Conservation (phyloP, 2,329 filamentous ascomycete genomes). For the Clarireedia homoeocarpa region DNA sequence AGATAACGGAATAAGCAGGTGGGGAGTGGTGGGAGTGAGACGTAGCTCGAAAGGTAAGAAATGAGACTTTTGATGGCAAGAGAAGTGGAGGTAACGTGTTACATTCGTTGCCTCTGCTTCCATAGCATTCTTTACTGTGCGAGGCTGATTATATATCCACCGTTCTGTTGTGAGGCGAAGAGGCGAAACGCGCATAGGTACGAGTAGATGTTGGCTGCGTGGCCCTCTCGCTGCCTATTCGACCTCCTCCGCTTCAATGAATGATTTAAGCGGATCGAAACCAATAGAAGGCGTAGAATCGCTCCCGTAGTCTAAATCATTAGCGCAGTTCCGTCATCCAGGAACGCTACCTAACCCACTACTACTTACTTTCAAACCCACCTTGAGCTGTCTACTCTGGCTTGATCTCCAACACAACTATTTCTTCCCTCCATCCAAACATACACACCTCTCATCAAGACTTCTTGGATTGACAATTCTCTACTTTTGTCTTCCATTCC, state of each 20-base stretch:
- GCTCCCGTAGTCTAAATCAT: neutral
- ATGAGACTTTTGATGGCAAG: too few relatives aligned
- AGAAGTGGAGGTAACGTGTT: too few relatives aligned
- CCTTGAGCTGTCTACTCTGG: constrained; percentile 4
- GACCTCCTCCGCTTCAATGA: neutral
- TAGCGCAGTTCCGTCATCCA: constrained; percentile 10
- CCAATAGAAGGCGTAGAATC: constrained; percentile 3
- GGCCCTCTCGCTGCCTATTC: constrained; percentile 5
- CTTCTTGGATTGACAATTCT: neutral
- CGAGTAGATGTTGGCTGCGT: neutral
- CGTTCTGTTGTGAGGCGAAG: neutral
- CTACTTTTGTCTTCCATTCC: neutral
- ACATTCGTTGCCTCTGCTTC: too few relatives aligned
- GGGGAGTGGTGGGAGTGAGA: too few relatives aligned
- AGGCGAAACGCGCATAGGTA: too few relatives aligned
- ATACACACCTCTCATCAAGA: neutral
- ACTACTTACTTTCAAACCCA: neutral
- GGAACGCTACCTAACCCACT: constrained; percentile 3
- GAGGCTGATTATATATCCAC: neutral
- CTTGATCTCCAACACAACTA: constrained; percentile 5
- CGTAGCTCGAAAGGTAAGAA: too few relatives aligned
- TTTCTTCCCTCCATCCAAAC: neutral
- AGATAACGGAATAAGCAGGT: too few relatives aligned
- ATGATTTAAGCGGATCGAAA: constrained; percentile 7
- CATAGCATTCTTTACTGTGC: too few relatives aligned